phyloP scores from a whole-genome alignment of 2,329 filamentous ascomycete species.

The Bipolaris oryzae region DNA sequence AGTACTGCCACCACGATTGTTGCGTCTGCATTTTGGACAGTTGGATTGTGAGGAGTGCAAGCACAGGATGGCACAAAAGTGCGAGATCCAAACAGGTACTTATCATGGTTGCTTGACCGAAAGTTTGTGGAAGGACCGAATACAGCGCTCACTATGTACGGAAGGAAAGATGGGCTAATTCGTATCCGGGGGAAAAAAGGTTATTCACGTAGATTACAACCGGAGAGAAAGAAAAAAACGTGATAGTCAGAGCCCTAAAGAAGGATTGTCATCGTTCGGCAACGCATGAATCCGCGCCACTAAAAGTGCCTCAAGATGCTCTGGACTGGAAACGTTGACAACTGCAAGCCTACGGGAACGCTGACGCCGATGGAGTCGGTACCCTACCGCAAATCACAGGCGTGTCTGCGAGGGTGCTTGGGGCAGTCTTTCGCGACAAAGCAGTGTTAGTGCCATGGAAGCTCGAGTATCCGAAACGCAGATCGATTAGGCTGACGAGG shows the following conservation, averaged over 20 bases:
- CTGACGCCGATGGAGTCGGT: constrained; percentile 18
- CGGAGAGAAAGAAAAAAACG: not conserved
- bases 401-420: constrained; percentile 6
- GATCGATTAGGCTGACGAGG: constrained; percentile 14
- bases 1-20: constrained; percentile 34
- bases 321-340: constrained; percentile 22
- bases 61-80: constrained; percentile 39
- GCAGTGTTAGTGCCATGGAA: constrained; percentile 28
- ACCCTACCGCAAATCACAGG: constrained; percentile 10
- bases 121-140: constrained; percentile 4
- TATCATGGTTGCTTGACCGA: constrained; percentile 25
- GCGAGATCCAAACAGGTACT: constrained; percentile 39
- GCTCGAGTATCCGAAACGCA: constrained; percentile 20
- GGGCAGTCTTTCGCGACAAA: constrained; percentile 10
- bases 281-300: constrained; percentile 35
- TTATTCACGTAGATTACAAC: constrained; percentile 4
- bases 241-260: constrained; percentile 18
- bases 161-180: not conserved
- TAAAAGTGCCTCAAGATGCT: constrained; percentile 14
- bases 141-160: not conserved
- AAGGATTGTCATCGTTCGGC: constrained; percentile 17
- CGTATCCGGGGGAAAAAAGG: not conserved
- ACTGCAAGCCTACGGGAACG: constrained; percentile 13
- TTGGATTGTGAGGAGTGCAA: constrained; percentile 38
- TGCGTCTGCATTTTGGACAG: constrained; percentile 33